These are phyloP conservation scores for Neofusicoccum ribis DNA, from an alignment of 2,329 filamentous ascomycete species.

Conservation along the genomic window DNA sequence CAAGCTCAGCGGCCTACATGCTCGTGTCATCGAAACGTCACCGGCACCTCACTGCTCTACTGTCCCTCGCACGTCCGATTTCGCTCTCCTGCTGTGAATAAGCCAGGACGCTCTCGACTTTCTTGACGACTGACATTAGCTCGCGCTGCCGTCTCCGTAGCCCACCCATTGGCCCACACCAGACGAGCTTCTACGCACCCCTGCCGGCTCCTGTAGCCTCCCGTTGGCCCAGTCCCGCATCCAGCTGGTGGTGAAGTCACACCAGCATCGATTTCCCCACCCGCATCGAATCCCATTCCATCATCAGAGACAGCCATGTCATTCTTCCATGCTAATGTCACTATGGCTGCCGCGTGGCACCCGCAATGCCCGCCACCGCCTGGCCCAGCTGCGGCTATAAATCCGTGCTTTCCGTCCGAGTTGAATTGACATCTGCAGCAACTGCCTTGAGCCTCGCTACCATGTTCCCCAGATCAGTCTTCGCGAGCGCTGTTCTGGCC, in stretches of 20 bases:
- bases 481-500: slow-evolving; percentile 27
- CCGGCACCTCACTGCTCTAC: neutral
- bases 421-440: neutral
- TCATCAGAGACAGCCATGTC: neutral
- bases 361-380: neutral
- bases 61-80: neutral
- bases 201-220: neutral
- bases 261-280: neutral
- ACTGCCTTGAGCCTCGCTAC: neutral
- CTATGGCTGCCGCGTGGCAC: neutral
- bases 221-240: neutral
- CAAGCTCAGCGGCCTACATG: neutral
- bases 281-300: neutral
- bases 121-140: neutral
- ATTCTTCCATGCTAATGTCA: neutral
- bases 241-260: slow-evolving; percentile 15
- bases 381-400: slow-evolving; percentile 1
- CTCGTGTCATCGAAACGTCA: slow-evolving; percentile 5
- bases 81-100: neutral
- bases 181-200: too few relatives aligned
- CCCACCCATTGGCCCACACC: neutral
- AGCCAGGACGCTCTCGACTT: neutral
- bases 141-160: neutral
- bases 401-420: neutral
- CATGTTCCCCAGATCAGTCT: slow-evolving; percentile 39